Evolutionary conservation across 805 yeast genomes (phyloP).

Genomic region (Cyberlindnera subsufficiens): DNA sequence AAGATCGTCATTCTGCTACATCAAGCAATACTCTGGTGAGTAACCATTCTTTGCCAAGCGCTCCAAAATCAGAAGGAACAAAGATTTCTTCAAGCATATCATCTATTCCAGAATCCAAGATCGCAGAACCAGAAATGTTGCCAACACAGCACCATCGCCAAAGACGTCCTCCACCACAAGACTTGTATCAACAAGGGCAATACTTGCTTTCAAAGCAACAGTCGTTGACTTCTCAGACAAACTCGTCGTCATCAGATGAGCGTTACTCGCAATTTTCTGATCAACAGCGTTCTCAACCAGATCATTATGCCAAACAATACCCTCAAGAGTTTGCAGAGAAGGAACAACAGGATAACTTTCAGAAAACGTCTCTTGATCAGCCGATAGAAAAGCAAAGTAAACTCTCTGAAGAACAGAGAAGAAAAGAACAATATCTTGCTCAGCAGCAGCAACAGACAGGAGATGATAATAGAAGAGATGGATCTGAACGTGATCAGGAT

Average conservation of each 20-base stretch:
- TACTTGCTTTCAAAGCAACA: not conserved
- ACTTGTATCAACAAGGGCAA: slow-evolving; percentile 4
- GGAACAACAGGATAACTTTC: not conserved
- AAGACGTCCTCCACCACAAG: slow-evolving; percentile 22
- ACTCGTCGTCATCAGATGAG: slow-evolving; percentile 1
- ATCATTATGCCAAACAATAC: not conserved
- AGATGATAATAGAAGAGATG: slow-evolving; percentile 10
- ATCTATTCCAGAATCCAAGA: slow-evolving; percentile 1
- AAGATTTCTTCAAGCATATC: not conserved
- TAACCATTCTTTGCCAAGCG: not conserved
- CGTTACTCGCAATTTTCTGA: slow-evolving; percentile 2
- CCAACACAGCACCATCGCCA: slow-evolving; percentile 16
- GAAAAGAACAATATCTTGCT: slow-evolving; percentile 11
- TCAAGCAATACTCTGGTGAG: slow-evolving; percentile 10
- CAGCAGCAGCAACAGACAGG: slow-evolving; percentile 7
- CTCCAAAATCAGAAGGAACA: slow-evolving; percentile 5
- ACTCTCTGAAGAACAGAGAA: slow-evolving; percentile 13
- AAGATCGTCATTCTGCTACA: slow-evolving; percentile 13
- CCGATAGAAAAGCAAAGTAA: not conserved
- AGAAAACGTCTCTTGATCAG: too few species aligned
- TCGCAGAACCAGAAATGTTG: slow-evolving; percentile 5
- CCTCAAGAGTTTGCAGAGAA: not conserved
- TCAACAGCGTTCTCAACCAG: not conserved
- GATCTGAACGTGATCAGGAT: slow-evolving; percentile 3
- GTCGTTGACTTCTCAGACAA: not conserved